Evolutionary conservation across 345 rosid species (phyloP), one percentile per base, ranked within the genome.

Genomic region (Gossypium mustelinum): DNA sequence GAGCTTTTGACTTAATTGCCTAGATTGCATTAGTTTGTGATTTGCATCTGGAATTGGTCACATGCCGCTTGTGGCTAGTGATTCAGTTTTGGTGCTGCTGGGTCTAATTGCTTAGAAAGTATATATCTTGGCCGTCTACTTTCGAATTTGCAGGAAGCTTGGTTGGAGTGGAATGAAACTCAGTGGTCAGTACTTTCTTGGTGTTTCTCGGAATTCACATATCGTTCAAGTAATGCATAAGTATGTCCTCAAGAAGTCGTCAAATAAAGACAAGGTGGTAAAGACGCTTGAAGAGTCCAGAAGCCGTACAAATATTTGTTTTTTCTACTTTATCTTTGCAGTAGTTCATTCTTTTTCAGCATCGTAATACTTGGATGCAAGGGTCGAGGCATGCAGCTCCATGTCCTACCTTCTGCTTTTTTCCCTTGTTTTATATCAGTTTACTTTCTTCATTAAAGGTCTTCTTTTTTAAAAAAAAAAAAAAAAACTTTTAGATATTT

Each of bases 221-320:
- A 60, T 41, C 2, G 58, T 72, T 44, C 52, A 60, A 73, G 66
- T 22, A 68, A 73, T 66, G 61, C 61, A 39, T 74, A 70, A 73
- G 56, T 54, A 52, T 34, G 55, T 22, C 43, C 72, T 61, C 44
- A 44, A 16, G 24, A 39, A 12, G 71, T 25, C n/a, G 14, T 57
- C 18, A 41, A 79, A 75, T 75, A 79, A 79, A 22, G 73, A 75
- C 61, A 43, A 48, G 79, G 75, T 76, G 79, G 68, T 54, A 48
- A 57, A 39, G 51, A 60, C 13, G 25, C 61, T 54, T 50, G 73
- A 76, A 10, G 80, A 29, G 68, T 73, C 72, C 47, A 74, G 67
- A 76, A 60, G 65, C 55, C 54, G 70, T 76, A 73, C 47, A 74
- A 6, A 70, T 24, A 18, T 20, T n/a, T 57, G 4, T 45, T 51